Conservation (phyloP, 129 eudicot genomes). For the Heracleum sosnowskyi region DNA sequence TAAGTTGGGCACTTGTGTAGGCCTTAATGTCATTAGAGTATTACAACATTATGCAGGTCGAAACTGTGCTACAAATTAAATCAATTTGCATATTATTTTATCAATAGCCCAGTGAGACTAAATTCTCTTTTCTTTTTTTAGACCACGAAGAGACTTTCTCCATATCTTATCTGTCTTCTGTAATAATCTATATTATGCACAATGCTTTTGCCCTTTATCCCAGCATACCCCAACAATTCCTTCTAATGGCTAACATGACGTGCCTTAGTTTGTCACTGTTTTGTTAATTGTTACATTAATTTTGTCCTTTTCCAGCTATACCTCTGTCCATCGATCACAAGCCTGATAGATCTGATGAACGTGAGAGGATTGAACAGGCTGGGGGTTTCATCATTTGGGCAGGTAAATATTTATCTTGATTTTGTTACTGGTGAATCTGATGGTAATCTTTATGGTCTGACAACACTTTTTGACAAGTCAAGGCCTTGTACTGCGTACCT, state of each 20-base stretch:
- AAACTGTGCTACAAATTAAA: background rate
- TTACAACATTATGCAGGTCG: background rate
- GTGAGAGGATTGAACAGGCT: constrained; percentile 77
- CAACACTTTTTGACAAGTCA: background rate
- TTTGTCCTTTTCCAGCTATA: constrained; percentile 44
- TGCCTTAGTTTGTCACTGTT: constrained; percentile 1
- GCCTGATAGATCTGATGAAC: constrained; percentile 78
- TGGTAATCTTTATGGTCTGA: background rate
- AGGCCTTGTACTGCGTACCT: background rate
- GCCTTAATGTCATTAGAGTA: background rate
- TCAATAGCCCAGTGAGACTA: background rate
- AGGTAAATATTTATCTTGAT: constrained; percentile 5
- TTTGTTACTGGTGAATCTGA: background rate
- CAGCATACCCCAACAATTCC: background rate
- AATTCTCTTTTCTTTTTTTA: background rate
- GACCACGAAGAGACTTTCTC: background rate
- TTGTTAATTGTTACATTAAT: constrained; percentile 9
- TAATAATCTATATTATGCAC: background rate
- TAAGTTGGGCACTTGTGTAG: background rate
- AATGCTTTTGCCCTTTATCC: background rate
- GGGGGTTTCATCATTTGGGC: constrained; percentile 81
- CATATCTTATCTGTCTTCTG: background rate
- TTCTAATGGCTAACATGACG: background rate
- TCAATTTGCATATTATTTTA: background rate
- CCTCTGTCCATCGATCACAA: constrained; percentile 75